Evolutionary conservation across 1,139 yeast genomes (phyloP).

Genomic region (Debaryomyces coudertii): DNA sequence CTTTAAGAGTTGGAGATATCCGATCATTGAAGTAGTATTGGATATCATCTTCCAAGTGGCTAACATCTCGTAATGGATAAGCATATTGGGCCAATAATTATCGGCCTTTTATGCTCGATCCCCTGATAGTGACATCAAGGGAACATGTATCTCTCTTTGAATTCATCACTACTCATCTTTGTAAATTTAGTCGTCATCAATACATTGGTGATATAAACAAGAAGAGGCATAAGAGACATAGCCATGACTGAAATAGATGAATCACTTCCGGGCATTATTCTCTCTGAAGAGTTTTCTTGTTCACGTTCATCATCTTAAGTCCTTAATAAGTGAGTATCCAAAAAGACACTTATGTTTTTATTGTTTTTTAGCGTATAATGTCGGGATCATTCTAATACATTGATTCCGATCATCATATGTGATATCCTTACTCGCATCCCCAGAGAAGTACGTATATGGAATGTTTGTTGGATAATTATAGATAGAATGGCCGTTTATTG

Average conservation of each 20-base stretch:
- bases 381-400: neutral
- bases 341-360: neutral
- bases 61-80: constrained; percentile 4
- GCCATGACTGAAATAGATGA: neutral
- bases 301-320: neutral
- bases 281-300: neutral
- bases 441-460: constrained; percentile 1
- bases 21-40: neutral
- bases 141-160: constrained; percentile 6
- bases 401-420: neutral
- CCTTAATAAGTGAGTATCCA: constrained; percentile 1
- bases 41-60: neutral
- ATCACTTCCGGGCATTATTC: constrained; percentile 3
- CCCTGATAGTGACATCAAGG: constrained; percentile 6
- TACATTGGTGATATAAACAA: constrained; percentile 1
- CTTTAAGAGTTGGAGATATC: neutral
- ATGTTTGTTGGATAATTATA: neutral
- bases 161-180: constrained; percentile 9
- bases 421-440: neutral
- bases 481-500: too few relatives aligned
- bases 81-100: neutral
- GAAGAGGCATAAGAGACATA: neutral
- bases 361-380: neutral
- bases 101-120: neutral
- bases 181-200: constrained; percentile 5